phyloP scores from a whole-genome alignment of 495 filamentous ascomycete genomes.

The Parathielavia hyrcaniae region DNA sequence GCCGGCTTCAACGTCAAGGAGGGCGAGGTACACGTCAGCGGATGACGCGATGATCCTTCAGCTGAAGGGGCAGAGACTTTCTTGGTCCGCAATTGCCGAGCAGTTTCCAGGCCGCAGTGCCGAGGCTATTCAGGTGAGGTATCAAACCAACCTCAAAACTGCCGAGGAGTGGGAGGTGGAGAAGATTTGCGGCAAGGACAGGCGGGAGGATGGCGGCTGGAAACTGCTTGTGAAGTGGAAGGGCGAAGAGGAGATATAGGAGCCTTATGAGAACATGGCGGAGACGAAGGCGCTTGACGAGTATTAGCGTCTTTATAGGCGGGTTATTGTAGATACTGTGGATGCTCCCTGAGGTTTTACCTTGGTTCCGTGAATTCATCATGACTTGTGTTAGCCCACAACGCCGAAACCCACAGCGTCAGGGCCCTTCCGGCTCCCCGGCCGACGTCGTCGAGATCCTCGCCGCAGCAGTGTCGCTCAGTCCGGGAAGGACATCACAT shows the following conservation, averaged over 20 bases:
- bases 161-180: not conserved
- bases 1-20: conserved; percentile 1
- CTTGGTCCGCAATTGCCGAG: conserved; percentile 4
- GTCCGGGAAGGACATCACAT: too few relatives aligned
- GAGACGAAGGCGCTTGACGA: conserved; percentile 12
- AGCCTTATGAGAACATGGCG: not conserved
- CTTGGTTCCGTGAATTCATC: too few relatives aligned
- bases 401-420: too few relatives aligned
- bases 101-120: not conserved
- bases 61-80: conserved; percentile 9
- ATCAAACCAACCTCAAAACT: too few relatives aligned
- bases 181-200: not conserved
- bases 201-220: conserved; percentile 6
- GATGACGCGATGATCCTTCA: conserved; percentile 7
- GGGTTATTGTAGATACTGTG: too few relatives aligned
- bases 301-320: conserved; percentile 13
- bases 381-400: too few relatives aligned
- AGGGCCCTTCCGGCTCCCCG: too few relatives aligned
- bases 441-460: too few relatives aligned
- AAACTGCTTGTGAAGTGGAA: conserved; percentile 17
- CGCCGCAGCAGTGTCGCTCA: too few relatives aligned
- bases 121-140: too few relatives aligned
- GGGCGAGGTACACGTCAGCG: conserved; percentile 6
- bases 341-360: too few relatives aligned
- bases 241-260: not conserved